Evolutionary conservation across 805 yeast genomes (phyloP).

Genomic region (Tetrapisispora namnaoensis): DNA sequence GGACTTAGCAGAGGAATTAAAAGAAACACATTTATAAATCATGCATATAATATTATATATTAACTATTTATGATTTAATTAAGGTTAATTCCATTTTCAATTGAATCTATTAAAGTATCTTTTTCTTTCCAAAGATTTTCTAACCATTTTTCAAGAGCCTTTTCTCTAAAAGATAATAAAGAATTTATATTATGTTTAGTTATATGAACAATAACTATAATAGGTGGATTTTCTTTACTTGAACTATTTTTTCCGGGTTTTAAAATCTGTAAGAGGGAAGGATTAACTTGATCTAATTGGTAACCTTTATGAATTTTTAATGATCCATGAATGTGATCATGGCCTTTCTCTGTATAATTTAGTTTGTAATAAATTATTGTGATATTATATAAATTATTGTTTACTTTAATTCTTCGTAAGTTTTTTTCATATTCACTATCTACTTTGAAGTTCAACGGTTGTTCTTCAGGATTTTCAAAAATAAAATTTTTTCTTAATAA

Average conservation of each 20-base stretch:
- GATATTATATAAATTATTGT: constrained; percentile 24
- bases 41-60: background rate
- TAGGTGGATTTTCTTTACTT: constrained; percentile 13
- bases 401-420: constrained; percentile 2
- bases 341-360: constrained; percentile 9
- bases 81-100: constrained; percentile 29
- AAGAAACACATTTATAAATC: constrained; percentile 39
- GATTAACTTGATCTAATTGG: constrained; percentile 26
- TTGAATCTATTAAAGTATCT: constrained; percentile 41
- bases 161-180: constrained; percentile 43
- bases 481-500: background rate
- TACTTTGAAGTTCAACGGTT: background rate
- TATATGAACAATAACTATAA: constrained; percentile 38
- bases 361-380: constrained; percentile 34
- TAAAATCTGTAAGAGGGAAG: constrained; percentile 25
- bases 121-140: constrained; percentile 66
- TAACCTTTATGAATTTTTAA: constrained; percentile 14
- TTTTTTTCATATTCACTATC: background rate
- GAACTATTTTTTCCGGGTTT: constrained; percentile 5
- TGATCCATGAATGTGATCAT: constrained; percentile 18
- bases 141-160: constrained; percentile 61
- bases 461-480: background rate
- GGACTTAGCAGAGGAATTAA: constrained; percentile 48
- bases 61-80: background rate
- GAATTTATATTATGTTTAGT: constrained; percentile 32